A percentile compares a stretch with the other conserved stretches of the same genome.
Conservation (phyloP, 176 grass and related monocot genomes). For the Oryza longistaminata region DNA sequence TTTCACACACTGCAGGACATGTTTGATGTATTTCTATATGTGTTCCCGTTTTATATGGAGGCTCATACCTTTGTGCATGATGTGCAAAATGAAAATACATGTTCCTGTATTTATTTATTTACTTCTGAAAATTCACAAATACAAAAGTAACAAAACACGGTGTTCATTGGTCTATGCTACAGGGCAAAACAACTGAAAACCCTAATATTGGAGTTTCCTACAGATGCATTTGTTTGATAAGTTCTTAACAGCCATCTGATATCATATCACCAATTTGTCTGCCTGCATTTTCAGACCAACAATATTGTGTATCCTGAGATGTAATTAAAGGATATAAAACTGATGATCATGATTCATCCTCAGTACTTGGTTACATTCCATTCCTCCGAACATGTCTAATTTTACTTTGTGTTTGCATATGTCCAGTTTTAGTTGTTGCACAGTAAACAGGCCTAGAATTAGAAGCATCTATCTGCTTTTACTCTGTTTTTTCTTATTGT, state of each 20-base stretch:
- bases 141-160: background rate
- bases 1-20: background rate
- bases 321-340: slow-evolving; percentile 14
- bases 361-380: background rate
- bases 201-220: background rate
- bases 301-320: background rate
- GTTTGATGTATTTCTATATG: background rate
- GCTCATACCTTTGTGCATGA: background rate
- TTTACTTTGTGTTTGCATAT: background rate
- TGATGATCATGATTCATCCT: background rate
- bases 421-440: slow-evolving; percentile 13
- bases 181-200: background rate
- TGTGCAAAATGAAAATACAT: background rate
- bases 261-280: background rate
- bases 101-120: background rate
- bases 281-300: background rate
- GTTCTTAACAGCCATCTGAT: background rate
- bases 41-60: background rate
- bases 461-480: slow-evolving; percentile 27
- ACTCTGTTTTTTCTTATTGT: slow-evolving; percentile 32
- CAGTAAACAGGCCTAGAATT: slow-evolving; percentile 15
- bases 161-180: slow-evolving; percentile 4
- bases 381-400: background rate
- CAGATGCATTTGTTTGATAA: background rate
- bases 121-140: too few species aligned